Conservation (phyloP, 441 rosid genomes). For the Pelargonium australe region DNA sequence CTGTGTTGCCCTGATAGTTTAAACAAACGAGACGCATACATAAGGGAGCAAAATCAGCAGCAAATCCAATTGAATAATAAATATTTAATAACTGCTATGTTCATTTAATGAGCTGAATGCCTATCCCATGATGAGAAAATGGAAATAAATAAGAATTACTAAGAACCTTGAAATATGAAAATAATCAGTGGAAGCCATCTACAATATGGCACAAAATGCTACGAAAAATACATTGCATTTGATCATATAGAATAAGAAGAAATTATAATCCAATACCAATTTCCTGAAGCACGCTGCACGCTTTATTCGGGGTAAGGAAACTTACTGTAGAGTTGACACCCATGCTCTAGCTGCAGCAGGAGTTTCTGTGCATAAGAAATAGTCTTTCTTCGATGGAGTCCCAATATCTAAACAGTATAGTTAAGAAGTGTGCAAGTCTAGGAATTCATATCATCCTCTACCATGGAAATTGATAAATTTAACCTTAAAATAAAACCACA, state of each 20-base stretch:
- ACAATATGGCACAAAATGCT: no score
- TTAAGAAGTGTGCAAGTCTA: slow-evolving; percentile 32
- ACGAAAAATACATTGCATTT: no score
- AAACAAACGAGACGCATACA: slow-evolving; percentile 15
- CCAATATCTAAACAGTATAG: slow-evolving; percentile 58
- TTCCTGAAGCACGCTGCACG: slow-evolving; percentile 3
- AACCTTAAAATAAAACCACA: slow-evolving; percentile 7
- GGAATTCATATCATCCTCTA: slow-evolving; percentile 1
- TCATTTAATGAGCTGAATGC: not conserved
- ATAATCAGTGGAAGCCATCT: not conserved
- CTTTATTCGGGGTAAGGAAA: not conserved
- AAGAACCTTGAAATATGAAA: not conserved
- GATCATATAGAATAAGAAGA: no score
- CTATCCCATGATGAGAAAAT: not conserved
- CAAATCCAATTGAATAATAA: not conserved
- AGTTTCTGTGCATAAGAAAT: slow-evolving; percentile 93
- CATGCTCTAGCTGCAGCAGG: slow-evolving; percentile 95
- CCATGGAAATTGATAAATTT: slow-evolving; percentile 5
- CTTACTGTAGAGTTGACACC: slow-evolving; percentile 94
- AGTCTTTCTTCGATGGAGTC: slow-evolving; percentile 86
- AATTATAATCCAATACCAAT: no score
- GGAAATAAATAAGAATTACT: no score
- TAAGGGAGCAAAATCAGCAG: not conserved
- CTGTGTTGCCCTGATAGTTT: slow-evolving; percentile 63
- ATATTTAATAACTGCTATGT: not conserved